Conservation (phyloP, 2,329 filamentous ascomycete genomes). For the Penicillium paneum region DNA sequence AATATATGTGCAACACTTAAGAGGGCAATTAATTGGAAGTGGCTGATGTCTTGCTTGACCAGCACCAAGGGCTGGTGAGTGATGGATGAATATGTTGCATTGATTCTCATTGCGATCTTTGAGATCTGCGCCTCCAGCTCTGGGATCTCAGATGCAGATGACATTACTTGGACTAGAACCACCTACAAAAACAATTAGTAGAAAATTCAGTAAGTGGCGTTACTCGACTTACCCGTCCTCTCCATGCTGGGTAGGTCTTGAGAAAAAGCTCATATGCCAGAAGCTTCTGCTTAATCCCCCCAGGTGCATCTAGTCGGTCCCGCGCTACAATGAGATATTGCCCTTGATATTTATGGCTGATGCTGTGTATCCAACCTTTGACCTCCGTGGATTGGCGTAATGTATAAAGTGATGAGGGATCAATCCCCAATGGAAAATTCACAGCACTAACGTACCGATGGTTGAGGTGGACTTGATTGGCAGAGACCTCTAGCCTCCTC, state of each 20-base stretch:
- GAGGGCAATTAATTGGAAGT: slow-evolving; percentile 85
- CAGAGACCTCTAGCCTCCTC: slow-evolving; percentile 77
- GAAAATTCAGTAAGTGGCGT: neutral
- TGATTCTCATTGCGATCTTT: slow-evolving; percentile 90
- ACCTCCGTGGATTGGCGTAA: slow-evolving; percentile 71
- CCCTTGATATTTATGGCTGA: slow-evolving; percentile 75
- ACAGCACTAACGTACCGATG: slow-evolving; percentile 85
- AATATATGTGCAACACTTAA: slow-evolving; percentile 83
- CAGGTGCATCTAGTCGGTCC: slow-evolving; percentile 87
- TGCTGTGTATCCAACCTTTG: slow-evolving; percentile 69
- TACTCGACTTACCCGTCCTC: slow-evolving; percentile 56
- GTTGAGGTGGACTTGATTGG: slow-evolving; percentile 79
- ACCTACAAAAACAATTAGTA: slow-evolving; percentile 48
- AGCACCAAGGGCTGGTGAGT: slow-evolving; percentile 90
- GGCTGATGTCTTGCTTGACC: slow-evolving; percentile 88
- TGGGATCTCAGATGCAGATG: slow-evolving; percentile 78
- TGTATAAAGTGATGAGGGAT: slow-evolving; percentile 66
- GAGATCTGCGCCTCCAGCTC: slow-evolving; percentile 83
- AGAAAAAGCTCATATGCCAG: slow-evolving; percentile 87
- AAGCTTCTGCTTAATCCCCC: slow-evolving; percentile 88
- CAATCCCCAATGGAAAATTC: slow-evolving; percentile 80
- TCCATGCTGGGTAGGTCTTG: slow-evolving; percentile 85
- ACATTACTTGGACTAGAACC: slow-evolving; percentile 87
- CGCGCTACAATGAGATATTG: slow-evolving; percentile 89
- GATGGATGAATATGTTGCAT: slow-evolving; percentile 81